A percentile compares a stretch with the other conserved stretches of the same genome.
phyloP scores from a whole-genome alignment of 495 filamentous ascomycete genomes.

The Usnea hakonensis region DNA sequence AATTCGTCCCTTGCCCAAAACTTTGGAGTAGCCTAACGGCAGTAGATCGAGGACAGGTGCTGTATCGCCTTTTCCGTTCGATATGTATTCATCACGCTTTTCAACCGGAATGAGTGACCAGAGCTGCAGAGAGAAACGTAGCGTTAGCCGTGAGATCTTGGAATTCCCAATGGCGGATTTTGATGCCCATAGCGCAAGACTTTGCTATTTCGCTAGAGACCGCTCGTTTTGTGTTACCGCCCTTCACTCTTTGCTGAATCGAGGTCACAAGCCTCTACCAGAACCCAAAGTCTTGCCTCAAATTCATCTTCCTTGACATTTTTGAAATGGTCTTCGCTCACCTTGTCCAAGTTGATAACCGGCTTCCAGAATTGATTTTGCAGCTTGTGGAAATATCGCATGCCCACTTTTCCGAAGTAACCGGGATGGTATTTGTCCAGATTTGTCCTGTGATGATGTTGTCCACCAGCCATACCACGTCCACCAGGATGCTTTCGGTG shows the following conservation, averaged over 20 bases:
- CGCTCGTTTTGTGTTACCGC: neutral
- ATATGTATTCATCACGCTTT: constrained; percentile 74
- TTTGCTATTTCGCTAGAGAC: neutral
- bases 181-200: neutral
- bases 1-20: constrained; percentile 86
- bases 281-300: neutral
- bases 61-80: constrained; percentile 64
- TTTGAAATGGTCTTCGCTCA: constrained; percentile 31
- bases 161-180: constrained; percentile 12
- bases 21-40: constrained; percentile 84
- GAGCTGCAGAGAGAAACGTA: constrained; percentile 42
- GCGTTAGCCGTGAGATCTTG: neutral
- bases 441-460: constrained; percentile 93
- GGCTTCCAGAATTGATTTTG: constrained; percentile 90
- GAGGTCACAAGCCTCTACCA: constrained; percentile 12
- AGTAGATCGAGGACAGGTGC: constrained; percentile 90
- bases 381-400: constrained; percentile 90
- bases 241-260: constrained; percentile 8
- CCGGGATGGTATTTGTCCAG: constrained; percentile 90
- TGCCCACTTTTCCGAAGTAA: constrained; percentile 98
- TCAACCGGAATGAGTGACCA: constrained; percentile 76
- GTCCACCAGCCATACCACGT: constrained; percentile 93
- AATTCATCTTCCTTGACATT: neutral
- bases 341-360: constrained; percentile 85
- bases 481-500: constrained; percentile 91